phyloP scores from a whole-genome alignment of 2,329 filamentous ascomycete genomes.

The Trichothecium roseum region DNA sequence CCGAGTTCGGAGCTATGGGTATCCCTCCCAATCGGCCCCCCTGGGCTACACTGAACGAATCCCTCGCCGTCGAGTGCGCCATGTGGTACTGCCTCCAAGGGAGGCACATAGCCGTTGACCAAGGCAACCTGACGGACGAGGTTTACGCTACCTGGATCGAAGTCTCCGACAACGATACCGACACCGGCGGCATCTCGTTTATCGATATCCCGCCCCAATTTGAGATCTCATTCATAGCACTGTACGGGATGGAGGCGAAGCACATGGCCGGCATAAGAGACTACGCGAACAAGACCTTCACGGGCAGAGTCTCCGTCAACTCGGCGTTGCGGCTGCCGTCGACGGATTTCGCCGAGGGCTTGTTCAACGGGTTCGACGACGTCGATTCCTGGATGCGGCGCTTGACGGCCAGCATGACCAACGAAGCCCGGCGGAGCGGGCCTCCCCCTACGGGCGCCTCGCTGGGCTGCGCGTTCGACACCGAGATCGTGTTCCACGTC shows the following conservation, averaged over 20 bases:
- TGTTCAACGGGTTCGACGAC: conserved; percentile 2
- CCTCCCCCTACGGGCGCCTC: no score
- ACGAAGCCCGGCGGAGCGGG: no score
- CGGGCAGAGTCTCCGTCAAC: neutral
- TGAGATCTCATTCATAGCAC: neutral
- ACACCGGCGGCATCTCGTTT: neutral
- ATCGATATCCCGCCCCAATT: neutral
- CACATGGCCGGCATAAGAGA: neutral
- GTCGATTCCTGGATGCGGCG: conserved; percentile 1
- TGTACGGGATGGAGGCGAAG: neutral
- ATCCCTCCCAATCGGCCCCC: neutral
- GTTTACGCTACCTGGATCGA: neutral
- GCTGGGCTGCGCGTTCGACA: no score
- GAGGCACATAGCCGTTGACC: neutral
- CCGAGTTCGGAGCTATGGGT: no score
- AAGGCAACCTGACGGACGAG: no score
- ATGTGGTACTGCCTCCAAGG: conserved; percentile 2
- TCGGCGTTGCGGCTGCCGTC: neutral
- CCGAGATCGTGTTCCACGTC: no score
- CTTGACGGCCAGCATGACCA: neutral
- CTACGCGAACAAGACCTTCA: conserved; percentile 1
- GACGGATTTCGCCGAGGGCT: conserved; percentile 3
- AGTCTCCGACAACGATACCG: neutral
- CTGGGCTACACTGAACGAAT: neutral
- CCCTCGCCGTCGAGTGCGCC: conserved; percentile 1